A percentile compares a stretch with the other conserved stretches of the same genome.
These are phyloP conservation scores for Mortierella sp. DNA, from an alignment of 371 early-diverging fungal genomes.

Conservation along the genomic window DNA sequence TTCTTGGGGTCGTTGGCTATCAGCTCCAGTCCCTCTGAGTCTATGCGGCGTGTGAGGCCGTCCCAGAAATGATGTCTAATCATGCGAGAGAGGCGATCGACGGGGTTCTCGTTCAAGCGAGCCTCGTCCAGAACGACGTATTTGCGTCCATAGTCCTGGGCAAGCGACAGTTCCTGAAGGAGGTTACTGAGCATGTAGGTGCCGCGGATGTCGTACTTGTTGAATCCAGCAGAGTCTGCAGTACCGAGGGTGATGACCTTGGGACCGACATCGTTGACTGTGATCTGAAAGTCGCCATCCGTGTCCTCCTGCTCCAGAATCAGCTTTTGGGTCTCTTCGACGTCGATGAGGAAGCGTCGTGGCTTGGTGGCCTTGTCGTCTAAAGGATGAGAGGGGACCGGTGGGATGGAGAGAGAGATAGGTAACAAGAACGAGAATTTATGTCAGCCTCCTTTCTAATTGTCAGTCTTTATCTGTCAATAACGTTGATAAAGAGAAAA, in stretches of 20 bases:
- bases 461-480: slow-evolving; percentile 3
- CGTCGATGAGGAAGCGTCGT: slow-evolving; percentile 88
- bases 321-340: slow-evolving; percentile 83
- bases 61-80: slow-evolving; percentile 96
- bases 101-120: slow-evolving; percentile 94
- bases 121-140: slow-evolving; percentile 91
- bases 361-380: slow-evolving; percentile 82
- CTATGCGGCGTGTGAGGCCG: slow-evolving; percentile 93
- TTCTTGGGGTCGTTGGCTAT: slow-evolving; percentile 96
- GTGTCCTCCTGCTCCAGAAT: slow-evolving; percentile 97
- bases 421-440: background rate
- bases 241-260: slow-evolving; percentile 92
- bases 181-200: slow-evolving; percentile 96
- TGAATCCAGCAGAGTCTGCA: slow-evolving; percentile 88
- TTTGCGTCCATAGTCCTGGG: slow-evolving; percentile 88
- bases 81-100: slow-evolving; percentile 92
- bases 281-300: slow-evolving; percentile 95
- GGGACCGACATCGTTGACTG: slow-evolving; percentile 93
- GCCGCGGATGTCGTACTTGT: slow-evolving; percentile 92
- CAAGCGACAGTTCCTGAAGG: slow-evolving; percentile 95
- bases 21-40: slow-evolving; percentile 90
- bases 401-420: background rate
- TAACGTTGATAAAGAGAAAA: background rate
- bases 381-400: slow-evolving; percentile 27
- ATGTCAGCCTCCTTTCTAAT: background rate